Percentiles rank a stretch among this genome's conserved stretches.
These are phyloP conservation scores for Candida ipomoeae DNA, from an alignment of 805 yeast species.

Conservation along the genomic window DNA sequence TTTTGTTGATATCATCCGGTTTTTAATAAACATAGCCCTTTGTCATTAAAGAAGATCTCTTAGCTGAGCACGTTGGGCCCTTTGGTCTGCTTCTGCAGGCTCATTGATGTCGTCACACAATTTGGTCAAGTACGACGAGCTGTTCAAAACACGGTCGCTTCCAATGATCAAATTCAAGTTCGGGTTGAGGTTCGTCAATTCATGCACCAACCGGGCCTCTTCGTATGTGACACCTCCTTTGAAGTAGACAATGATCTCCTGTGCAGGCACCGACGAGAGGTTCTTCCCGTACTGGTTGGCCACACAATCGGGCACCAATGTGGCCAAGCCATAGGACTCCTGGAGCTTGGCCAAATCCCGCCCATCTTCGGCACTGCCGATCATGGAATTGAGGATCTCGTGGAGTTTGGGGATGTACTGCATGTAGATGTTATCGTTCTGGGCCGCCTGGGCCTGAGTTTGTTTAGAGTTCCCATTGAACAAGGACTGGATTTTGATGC, in stretches of 20 bases:
- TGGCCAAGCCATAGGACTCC: slow-evolving; percentile 20
- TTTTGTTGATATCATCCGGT: too few relatives aligned
- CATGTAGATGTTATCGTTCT: slow-evolving; percentile 74
- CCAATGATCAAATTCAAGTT: slow-evolving; percentile 75
- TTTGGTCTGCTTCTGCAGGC: slow-evolving; percentile 22
- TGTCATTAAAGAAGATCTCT: slow-evolving; percentile 23
- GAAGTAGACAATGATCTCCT: slow-evolving; percentile 66
- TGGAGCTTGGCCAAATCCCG: slow-evolving; percentile 6
- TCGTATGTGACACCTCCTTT: slow-evolving; percentile 92
- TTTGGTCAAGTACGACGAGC: slow-evolving; percentile 30
- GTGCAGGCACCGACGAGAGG: slow-evolving; percentile 32
- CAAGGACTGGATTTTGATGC: slow-evolving; percentile 27
- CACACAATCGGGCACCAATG: slow-evolving; percentile 39
- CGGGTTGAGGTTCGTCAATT: slow-evolving; percentile 54
- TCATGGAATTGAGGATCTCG: slow-evolving; percentile 25
- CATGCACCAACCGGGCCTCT: slow-evolving; percentile 79
- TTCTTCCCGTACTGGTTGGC: slow-evolving; percentile 24
- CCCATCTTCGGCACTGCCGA: slow-evolving; percentile 8
- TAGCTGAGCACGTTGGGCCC: slow-evolving; percentile 39
- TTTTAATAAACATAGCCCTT: too few relatives aligned
- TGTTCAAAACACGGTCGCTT: slow-evolving; percentile 45
- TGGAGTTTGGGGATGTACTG: slow-evolving; percentile 82
- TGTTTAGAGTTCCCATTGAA: slow-evolving; percentile 23
- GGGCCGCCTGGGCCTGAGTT: slow-evolving; percentile 13
- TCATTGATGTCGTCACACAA: slow-evolving; percentile 30